Evolutionary conservation across 129 eudicot species (phyloP).

Genomic region (Ambrosia artemisiifolia): DNA sequence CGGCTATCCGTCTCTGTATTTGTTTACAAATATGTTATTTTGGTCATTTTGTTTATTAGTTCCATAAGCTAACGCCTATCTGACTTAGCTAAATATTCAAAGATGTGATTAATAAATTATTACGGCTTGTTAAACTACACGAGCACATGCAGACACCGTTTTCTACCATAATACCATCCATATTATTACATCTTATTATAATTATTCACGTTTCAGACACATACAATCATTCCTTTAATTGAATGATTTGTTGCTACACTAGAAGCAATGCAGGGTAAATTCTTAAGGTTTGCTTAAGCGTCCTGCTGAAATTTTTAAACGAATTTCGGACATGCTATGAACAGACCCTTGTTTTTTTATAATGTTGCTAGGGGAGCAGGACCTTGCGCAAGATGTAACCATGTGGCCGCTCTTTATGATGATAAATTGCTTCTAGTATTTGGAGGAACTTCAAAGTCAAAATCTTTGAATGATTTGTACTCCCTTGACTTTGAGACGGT

Average conservation of each 20-base stretch:
- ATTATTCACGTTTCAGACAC: neutral
- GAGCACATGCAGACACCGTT: neutral
- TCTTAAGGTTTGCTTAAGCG: neutral
- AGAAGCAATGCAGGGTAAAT: neutral
- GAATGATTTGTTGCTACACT: neutral
- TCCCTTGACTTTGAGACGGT: constrained; percentile 96
- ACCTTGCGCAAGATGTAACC: constrained; percentile 93
- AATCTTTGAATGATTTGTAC: constrained; percentile 84
- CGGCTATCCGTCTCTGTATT: neutral
- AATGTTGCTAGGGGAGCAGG: constrained; percentile 61
- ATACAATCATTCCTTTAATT: neutral
- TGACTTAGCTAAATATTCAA: neutral
- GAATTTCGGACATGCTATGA: neutral
- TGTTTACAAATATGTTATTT: neutral
- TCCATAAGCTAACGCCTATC: neutral
- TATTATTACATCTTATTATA: neutral
- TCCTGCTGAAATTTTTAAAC: neutral
- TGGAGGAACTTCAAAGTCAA: constrained; percentile 90
- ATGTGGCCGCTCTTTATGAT: constrained; percentile 89
- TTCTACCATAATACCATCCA: neutral
- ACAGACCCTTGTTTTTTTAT: constrained; percentile 3
- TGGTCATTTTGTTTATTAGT: neutral
- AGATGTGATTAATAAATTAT: neutral
- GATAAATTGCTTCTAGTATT: constrained; percentile 82
- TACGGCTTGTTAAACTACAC: neutral